Evolutionary conservation across 371 early-diverging fungal species (phyloP).

Genomic region (Rhizopus delemar): DNA sequence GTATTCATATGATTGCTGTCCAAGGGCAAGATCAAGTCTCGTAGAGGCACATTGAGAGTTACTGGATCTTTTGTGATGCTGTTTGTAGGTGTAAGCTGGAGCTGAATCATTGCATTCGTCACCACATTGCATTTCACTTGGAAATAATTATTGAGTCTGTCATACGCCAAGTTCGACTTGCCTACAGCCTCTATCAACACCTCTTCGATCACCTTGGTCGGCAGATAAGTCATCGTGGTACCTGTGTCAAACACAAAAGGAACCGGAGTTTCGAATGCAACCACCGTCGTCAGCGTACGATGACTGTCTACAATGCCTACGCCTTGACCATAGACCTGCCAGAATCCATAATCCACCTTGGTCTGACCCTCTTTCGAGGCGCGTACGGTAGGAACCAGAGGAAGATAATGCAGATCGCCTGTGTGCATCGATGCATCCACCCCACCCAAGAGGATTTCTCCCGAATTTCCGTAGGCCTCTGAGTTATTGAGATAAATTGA

Average conservation of each 20-base stretch:
- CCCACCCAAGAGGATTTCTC: constrained; percentile 63
- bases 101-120: constrained; percentile 22
- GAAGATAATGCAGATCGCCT: constrained; percentile 50
- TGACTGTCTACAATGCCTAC: constrained; percentile 12
- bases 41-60: constrained; percentile 30
- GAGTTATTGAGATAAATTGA: constrained; percentile 40
- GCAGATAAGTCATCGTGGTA: constrained; percentile 45
- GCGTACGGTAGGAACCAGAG: constrained; percentile 24
- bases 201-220: constrained; percentile 21
- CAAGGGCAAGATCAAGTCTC: constrained; percentile 40
- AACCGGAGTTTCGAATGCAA: neutral
- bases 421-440: constrained; percentile 52
- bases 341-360: constrained; percentile 32
- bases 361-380: neutral
- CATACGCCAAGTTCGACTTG: constrained; percentile 24
- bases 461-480: constrained; percentile 31
- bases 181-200: constrained; percentile 29
- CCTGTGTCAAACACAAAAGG: constrained; percentile 48
- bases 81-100: constrained; percentile 27
- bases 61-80: constrained; percentile 16
- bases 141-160: constrained; percentile 27
- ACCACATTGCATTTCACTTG: constrained; percentile 31
- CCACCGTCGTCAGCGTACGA: neutral
- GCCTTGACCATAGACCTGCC: constrained; percentile 46
- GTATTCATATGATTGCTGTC: constrained; percentile 23